Evolutionary conservation across 73 alveolate genomes (phyloP).

Genomic region (Tetrahymena malaccensis): DNA sequence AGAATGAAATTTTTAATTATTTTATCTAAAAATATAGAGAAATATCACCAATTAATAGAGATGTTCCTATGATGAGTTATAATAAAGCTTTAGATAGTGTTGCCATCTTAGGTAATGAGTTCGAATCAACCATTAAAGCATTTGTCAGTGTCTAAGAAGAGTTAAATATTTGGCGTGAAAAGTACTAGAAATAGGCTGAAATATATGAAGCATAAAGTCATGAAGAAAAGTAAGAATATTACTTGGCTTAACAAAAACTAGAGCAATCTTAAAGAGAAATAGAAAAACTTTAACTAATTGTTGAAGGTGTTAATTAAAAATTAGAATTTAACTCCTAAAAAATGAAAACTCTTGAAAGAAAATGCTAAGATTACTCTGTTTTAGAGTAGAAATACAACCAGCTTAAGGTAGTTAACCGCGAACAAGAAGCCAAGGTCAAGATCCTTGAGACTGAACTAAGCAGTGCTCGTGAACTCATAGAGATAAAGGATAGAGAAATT

Average conservation of each 20-base stretch:
- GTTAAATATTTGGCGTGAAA: neutral
- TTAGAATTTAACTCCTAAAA: neutral
- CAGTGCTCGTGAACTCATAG: neutral
- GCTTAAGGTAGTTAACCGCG: neutral
- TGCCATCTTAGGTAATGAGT: neutral
- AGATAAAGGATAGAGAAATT: neutral
- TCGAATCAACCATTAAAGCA: neutral
- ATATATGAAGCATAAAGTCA: neutral
- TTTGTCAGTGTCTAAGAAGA: neutral
- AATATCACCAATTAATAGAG: neutral
- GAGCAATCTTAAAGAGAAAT: neutral
- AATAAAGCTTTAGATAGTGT: neutral
- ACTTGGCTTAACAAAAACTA: neutral
- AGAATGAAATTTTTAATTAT: too few relatives aligned
- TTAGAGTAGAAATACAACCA: neutral
- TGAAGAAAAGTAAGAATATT: neutral
- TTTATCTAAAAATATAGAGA: neutral
- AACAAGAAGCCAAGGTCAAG: neutral
- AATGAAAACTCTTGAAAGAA: neutral
- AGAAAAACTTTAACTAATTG: neutral
- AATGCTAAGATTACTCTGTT: neutral
- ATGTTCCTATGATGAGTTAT: neutral
- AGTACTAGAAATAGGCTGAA: neutral
- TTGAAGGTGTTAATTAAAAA: neutral
- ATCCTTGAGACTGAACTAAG: neutral